Percentiles rank a stretch among this genome's conserved stretches.
These are phyloP conservation scores for Aspergillus neotritici DNA, from an alignment of 2,329 filamentous ascomycete species.

Conservation along the genomic window DNA sequence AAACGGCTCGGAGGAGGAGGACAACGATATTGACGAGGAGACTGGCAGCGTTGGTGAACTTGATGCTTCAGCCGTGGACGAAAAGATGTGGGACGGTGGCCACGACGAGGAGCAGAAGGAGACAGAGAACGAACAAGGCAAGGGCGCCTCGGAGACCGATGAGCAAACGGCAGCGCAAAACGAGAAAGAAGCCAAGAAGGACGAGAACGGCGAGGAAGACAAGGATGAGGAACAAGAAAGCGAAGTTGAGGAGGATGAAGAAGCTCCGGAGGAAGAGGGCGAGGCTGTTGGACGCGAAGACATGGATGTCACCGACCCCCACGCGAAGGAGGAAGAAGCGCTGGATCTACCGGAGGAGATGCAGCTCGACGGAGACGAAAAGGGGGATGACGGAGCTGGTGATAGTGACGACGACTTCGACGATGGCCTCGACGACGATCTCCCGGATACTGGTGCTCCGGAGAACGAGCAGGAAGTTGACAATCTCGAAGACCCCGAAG, in stretches of 20 bases:
- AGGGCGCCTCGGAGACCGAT: constrained; percentile 49
- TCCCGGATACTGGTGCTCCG: constrained; percentile 39
- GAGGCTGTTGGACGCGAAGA: constrained; percentile 60
- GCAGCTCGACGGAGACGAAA: constrained; percentile 66
- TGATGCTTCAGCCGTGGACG: constrained; percentile 83
- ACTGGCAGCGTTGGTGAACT: constrained; percentile 85
- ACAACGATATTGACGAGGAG: constrained; percentile 73
- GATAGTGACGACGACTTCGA: constrained; percentile 41
- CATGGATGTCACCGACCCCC: constrained; percentile 62
- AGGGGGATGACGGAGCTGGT: constrained; percentile 48
- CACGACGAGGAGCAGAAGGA: constrained; percentile 61
- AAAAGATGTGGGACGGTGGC: constrained; percentile 97
- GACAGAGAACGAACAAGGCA: constrained; percentile 67
- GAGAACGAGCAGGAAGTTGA: constrained; percentile 33
- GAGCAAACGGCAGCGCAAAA: constrained; percentile 54
- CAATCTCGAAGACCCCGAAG: constrained; percentile 26
- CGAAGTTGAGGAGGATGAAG: constrained; percentile 46
- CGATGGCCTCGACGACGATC: constrained; percentile 27
- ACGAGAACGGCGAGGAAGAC: constrained; percentile 39
- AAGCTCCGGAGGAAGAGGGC: constrained; percentile 53
- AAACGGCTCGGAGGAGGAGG: constrained; percentile 58
- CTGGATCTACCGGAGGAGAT: constrained; percentile 84
- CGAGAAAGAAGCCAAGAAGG: constrained; percentile 42
- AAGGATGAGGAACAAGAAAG: constrained; percentile 57
- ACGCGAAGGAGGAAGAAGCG: constrained; percentile 73